A percentile compares a stretch with the other conserved stretches of the same genome.
Conservation (phyloP, 73 alveolate species). For the Tetrahymena borealis region DNA sequence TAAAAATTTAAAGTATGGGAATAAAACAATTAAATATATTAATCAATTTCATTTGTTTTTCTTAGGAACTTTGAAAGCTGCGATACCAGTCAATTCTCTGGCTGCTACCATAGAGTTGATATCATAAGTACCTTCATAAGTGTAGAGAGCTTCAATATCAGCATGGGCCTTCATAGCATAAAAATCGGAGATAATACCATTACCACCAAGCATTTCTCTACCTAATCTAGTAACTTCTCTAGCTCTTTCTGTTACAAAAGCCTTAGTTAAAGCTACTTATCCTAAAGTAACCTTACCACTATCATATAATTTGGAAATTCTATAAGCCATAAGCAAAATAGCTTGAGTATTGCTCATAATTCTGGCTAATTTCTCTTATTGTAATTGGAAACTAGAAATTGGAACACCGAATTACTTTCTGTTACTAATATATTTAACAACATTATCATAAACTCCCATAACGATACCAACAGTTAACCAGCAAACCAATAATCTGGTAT, state of each 20-base stretch:
- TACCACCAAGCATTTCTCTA: slow-evolving; percentile 79
- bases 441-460: slow-evolving; percentile 50
- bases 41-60: background rate
- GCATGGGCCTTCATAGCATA: slow-evolving; percentile 56
- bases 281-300: slow-evolving; percentile 69
- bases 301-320: slow-evolving; percentile 48
- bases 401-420: slow-evolving; percentile 62
- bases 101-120: slow-evolving; percentile 65
- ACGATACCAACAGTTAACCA: slow-evolving; percentile 74
- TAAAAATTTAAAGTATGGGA: no score
- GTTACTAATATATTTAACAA: slow-evolving; percentile 13
- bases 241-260: slow-evolving; percentile 44
- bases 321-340: slow-evolving; percentile 20
- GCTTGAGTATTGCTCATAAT: slow-evolving; percentile 43
- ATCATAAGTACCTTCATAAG: slow-evolving; percentile 83
- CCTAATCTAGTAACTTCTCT: slow-evolving; percentile 65
- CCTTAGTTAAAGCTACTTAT: slow-evolving; percentile 62
- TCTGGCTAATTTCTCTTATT: slow-evolving; percentile 58
- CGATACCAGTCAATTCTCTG: slow-evolving; percentile 60
- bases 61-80: slow-evolving; percentile 52
- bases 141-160: slow-evolving; percentile 76
- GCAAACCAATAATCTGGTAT: slow-evolving; percentile 64
- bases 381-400: slow-evolving; percentile 53
- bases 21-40: no score
- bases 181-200: slow-evolving; percentile 73